phyloP scores from a whole-genome alignment of 225 moss, liverwort and hornwort species.

The Marchantia paleacea region DNA sequence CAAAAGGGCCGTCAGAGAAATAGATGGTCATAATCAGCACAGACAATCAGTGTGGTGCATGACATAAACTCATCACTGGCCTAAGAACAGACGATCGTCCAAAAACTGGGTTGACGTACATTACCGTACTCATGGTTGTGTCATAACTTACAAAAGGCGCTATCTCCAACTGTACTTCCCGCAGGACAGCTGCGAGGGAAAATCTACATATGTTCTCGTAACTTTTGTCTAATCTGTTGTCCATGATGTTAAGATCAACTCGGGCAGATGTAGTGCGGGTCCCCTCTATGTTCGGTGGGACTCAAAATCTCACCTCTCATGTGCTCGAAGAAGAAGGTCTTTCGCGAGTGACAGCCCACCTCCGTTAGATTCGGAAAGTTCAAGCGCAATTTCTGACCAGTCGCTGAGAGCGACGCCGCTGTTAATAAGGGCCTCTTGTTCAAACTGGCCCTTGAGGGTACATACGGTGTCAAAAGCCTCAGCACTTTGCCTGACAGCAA shows the following conservation, averaged over 20 bases:
- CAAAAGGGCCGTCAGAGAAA: not conserved
- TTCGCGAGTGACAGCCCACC: conserved; percentile 50
- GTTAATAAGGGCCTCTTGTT: conserved; percentile 72
- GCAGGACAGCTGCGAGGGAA: not conserved
- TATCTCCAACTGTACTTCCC: too few species aligned
- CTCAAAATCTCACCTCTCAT: conserved; percentile 49
- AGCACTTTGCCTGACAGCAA: conserved; percentile 53
- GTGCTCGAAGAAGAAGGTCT: conserved; percentile 58
- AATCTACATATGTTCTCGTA: too few species aligned
- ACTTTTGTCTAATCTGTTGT: not conserved
- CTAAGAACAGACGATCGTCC: not conserved
- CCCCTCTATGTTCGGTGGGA: not conserved
- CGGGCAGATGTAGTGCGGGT: not conserved
- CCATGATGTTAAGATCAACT: not conserved
- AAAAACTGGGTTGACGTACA: too few species aligned
- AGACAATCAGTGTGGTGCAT: conserved; percentile 21
- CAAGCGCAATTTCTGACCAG: conserved; percentile 68
- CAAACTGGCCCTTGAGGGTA: conserved; percentile 60
- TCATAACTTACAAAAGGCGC: too few species aligned
- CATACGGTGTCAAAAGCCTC: conserved; percentile 71
- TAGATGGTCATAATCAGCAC: conserved; percentile 15
- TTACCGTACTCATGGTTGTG: too few species aligned
- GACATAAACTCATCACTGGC: conserved; percentile 14
- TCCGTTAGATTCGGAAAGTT: conserved; percentile 56
- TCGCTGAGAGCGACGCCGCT: conserved; percentile 75